These are phyloP conservation scores for Pyricularia sp. DNA, from an alignment of 2,329 filamentous ascomycete species.

Conservation along the genomic window DNA sequence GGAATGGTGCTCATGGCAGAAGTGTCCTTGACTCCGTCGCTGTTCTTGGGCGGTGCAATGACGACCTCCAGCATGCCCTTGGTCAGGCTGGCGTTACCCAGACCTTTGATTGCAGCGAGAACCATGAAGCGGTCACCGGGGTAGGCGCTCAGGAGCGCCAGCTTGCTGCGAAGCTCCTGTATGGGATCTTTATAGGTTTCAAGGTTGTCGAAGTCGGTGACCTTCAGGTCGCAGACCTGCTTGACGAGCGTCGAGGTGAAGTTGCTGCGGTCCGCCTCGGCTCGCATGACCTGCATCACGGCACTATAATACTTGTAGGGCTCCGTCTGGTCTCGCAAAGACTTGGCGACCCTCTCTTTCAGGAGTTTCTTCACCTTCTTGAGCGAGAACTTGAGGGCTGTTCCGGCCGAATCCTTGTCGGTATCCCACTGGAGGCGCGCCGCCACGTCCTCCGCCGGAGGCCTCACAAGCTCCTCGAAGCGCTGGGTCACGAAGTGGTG, in stretches of 20 bases:
- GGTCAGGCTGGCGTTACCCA: conserved; percentile 8
- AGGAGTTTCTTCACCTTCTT: neutral
- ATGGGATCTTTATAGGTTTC: conserved; percentile 11
- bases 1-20: neutral
- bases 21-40: neutral
- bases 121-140: conserved; percentile 10
- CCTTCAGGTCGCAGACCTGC: conserved; percentile 7
- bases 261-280: conserved; percentile 6
- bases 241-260: conserved; percentile 7
- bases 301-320: conserved; percentile 9
- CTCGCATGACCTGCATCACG: conserved; percentile 7
- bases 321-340: neutral
- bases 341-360: conserved; percentile 1
- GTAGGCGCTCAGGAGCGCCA: conserved; percentile 7
- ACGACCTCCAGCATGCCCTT: conserved; percentile 5
- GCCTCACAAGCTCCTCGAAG: neutral
- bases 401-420: conserved; percentile 6
- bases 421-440: neutral
- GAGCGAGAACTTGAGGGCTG: conserved; percentile 8
- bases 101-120: conserved; percentile 8
- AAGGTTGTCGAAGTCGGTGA: conserved; percentile 8
- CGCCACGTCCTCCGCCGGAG: neutral
- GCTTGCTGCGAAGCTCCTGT: conserved; percentile 7
- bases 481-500: neutral
- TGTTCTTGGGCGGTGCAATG: neutral